A percentile compares a stretch with the other conserved stretches of the same genome.
These are phyloP conservation scores for Cercospora brassicicola DNA, from an alignment of 2,329 filamentous ascomycete genomes.

Conservation along the genomic window DNA sequence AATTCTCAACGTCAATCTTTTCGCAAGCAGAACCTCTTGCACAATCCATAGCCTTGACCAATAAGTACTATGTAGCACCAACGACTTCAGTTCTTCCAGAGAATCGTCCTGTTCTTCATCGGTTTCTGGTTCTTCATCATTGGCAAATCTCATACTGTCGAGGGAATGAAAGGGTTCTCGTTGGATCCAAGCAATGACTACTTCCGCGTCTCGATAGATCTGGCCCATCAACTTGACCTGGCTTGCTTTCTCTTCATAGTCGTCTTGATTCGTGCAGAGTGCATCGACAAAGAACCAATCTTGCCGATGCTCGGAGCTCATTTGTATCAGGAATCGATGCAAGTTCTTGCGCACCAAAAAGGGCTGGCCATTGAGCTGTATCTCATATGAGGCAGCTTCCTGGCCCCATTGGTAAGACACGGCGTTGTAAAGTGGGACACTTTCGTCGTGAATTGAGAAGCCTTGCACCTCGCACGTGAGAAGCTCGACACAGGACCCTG, in stretches of 20 bases:
- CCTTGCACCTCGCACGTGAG: background rate
- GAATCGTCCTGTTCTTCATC: background rate
- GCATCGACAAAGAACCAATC: background rate
- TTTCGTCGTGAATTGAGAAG: background rate
- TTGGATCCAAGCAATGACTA: background rate
- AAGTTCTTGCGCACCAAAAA: background rate
- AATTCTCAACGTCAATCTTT: background rate
- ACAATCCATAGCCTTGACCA: background rate
- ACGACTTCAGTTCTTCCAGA: background rate
- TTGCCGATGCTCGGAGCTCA: background rate
- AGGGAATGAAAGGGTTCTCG: background rate
- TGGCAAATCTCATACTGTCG: background rate
- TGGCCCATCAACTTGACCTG: background rate
- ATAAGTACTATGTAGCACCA: background rate
- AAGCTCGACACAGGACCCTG: background rate
- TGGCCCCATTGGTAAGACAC: background rate
- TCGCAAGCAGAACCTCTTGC: background rate
- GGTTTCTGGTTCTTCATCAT: background rate
- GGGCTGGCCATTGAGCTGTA: background rate
- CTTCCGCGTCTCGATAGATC: background rate
- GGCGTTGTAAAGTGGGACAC: background rate
- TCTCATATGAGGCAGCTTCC: background rate
- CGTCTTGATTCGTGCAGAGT: background rate
- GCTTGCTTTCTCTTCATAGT: background rate
- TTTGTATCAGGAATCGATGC: background rate